These are phyloP conservation scores for Phallus indusiatus DNA, from an alignment of 768 basidiomycete genomes.

Conservation along the genomic window DNA sequence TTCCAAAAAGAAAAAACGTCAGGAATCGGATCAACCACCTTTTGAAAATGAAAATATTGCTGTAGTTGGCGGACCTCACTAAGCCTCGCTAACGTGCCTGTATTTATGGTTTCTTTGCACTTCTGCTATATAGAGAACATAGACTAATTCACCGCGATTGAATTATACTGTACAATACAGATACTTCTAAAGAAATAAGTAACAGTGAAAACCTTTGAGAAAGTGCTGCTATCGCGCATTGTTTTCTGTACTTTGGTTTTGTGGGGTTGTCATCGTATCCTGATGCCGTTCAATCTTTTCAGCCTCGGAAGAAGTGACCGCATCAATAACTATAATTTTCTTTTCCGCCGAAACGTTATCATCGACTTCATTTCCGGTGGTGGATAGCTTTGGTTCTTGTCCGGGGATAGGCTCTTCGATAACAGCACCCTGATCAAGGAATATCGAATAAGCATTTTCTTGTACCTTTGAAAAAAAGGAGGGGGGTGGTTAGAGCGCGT, in stretches of 20 bases:
- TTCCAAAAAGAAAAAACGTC: too few relatives aligned
- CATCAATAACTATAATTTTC: not conserved
- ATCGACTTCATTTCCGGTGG: constrained; percentile 21
- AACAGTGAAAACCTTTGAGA: not conserved
- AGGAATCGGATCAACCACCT: not conserved
- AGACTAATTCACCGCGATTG: not conserved
- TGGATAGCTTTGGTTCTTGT: not conserved
- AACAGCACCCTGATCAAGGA: constrained; percentile 56
- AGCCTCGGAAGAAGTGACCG: not conserved
- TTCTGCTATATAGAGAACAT: too few relatives aligned
- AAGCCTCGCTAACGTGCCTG: not conserved
- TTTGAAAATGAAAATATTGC: not conserved
- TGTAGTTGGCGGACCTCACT: not conserved
- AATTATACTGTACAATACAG: not conserved
- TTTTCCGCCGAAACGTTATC: constrained; percentile 16
- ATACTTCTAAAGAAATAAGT: not conserved
- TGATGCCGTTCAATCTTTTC: not conserved
- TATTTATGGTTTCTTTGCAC: too few relatives aligned
- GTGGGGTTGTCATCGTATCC: not conserved
- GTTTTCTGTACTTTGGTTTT: too few relatives aligned
- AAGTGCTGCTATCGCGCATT: too few relatives aligned
- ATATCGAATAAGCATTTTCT: constrained; percentile 45
- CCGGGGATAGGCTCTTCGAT: constrained; percentile 53
- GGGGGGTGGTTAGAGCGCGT: not conserved
- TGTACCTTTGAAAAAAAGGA: constrained; percentile 37